Base-by-base conservation (phyloP, 495 filamentous ascomycete species). In the Aspergillus incahuasiensis region DNA sequence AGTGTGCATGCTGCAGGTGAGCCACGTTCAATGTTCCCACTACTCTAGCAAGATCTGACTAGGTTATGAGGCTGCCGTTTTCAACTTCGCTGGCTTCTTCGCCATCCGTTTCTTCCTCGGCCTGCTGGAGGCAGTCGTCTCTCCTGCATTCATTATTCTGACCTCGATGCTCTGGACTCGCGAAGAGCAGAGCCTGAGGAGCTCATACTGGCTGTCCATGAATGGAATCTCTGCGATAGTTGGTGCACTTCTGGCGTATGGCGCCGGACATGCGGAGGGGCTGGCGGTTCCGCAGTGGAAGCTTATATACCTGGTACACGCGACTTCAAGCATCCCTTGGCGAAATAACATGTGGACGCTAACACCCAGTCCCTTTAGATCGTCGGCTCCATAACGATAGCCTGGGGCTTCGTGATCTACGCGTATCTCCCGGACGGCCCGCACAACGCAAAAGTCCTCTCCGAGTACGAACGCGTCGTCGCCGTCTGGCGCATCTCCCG, bases 41-140 rank as follows among this genome's bases (percentile, higher is more conserved):
- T 28, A 28, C n/a, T n/a, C n/a, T n/a, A n/a, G n/a, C n/a, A n/a
- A n/a, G 25, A 3, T 28, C 25, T 28, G 8, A 28, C 25, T 8
- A 8, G 25, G 3, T 4, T 4, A 28, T 28, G 3, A 47, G 44
- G 35, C 48, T 1, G 60, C 64, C 1, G 62, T 62, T 21, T 59
- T 58, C 49, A 63, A 59, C 38, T 69, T 72, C 47, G 49, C 62
- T 6, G 67, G 61, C 25, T 60, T 70, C 55, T 62, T 67, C 39
- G 64, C 61, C 11, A 42, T 55, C 43, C 67, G 70, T 6, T 68
- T 73, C 62, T 68, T 71, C 22, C 52, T 72, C 5, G 70, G 69
- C n/a, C 51, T 67, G 32, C 60, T 72, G n/a, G 69, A 71, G 52
- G 70, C 57, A 0, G 61, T 59, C 12, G 62, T 70, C 47, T 63